Percentiles rank a stretch among this genome's conserved stretches.
phyloP scores from a whole-genome alignment of 768 basidiomycete species.

The Trametes meyenii region DNA sequence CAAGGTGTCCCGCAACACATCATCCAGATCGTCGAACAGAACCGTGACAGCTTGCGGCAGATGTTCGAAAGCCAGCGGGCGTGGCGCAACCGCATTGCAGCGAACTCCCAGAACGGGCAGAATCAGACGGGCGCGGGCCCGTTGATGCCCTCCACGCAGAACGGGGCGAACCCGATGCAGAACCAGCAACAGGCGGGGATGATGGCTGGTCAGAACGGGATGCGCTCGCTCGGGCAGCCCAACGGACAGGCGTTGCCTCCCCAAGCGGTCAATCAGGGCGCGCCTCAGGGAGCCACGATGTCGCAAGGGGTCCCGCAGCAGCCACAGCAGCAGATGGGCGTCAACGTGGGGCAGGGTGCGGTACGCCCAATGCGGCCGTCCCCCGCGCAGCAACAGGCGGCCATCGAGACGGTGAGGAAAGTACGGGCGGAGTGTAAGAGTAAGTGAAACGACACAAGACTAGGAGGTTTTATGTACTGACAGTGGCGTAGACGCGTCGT shows the following conservation, averaged over 20 bases:
- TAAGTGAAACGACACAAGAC: background rate
- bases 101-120: slow-evolving; percentile 9
- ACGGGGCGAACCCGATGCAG: slow-evolving; percentile 10
- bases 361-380: slow-evolving; percentile 3
- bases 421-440: slow-evolving; percentile 15
- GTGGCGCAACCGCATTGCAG: slow-evolving; percentile 11
- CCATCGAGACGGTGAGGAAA: slow-evolving; percentile 7
- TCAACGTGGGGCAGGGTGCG: background rate
- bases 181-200: background rate
- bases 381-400: slow-evolving; percentile 10
- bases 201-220: slow-evolving; percentile 9
- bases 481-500: background rate
- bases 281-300: background rate
- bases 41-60: slow-evolving; percentile 43
- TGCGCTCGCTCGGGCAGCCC: slow-evolving; percentile 6
- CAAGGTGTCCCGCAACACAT: slow-evolving; percentile 51
- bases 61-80: slow-evolving; percentile 23
- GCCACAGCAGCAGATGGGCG: slow-evolving; percentile 14
- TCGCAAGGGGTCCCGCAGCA: background rate
- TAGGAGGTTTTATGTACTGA: background rate
- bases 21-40: slow-evolving; percentile 58
- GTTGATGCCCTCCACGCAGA: background rate
- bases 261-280: slow-evolving; percentile 1
- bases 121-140: background rate
- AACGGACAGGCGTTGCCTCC: slow-evolving; percentile 3